A percentile compares a stretch with the other conserved stretches of the same genome.
phyloP scores from a whole-genome alignment of 23 red algal genomes.

The Agarophyton chilense region DNA sequence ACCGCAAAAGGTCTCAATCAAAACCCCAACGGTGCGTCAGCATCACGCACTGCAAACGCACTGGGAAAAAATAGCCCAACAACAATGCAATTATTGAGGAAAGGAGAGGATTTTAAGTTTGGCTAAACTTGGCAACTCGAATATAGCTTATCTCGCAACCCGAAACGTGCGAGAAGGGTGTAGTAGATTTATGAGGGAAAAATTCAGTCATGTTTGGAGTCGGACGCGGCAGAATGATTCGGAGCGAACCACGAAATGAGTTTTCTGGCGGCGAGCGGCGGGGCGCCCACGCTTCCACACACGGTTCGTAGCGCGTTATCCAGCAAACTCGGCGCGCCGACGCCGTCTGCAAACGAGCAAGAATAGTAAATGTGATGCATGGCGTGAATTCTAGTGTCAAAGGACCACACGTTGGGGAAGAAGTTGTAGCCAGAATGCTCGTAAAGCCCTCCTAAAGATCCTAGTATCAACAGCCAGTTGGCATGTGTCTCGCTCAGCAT shows the following conservation, averaged over 20 bases:
- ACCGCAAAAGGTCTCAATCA: too few species aligned
- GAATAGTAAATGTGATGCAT: constrained; percentile 83
- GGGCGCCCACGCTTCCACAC: constrained; percentile 23
- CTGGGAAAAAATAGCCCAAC: too few species aligned
- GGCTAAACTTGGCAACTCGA: too few species aligned
- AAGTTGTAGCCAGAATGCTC: constrained; percentile 99
- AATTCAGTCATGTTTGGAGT: too few species aligned
- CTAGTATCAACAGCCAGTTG: constrained; percentile 48
- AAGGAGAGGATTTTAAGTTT: too few species aligned
- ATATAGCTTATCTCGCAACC: too few species aligned
- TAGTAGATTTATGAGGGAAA: too few species aligned
- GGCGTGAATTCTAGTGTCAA: constrained; percentile 75
- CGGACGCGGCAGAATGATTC: background rate
- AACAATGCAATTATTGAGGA: too few species aligned
- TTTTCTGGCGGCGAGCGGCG: background rate
- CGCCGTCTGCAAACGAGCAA: constrained; percentile 87
- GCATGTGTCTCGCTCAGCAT: constrained; percentile 34
- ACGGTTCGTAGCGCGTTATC: constrained; percentile 67
- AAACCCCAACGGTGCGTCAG: too few species aligned
- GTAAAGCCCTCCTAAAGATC: constrained; percentile 86
- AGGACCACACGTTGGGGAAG: constrained; percentile 59
- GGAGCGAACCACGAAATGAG: background rate
- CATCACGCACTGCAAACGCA: too few species aligned
- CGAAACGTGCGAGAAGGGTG: too few species aligned
- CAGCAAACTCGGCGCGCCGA: constrained; percentile 79